Percentiles rank a stretch among this genome's conserved stretches.
These are phyloP conservation scores for Coemansia sp. DNA, from an alignment of 192 early-diverging fungal genomes.

Conservation along the genomic window DNA sequence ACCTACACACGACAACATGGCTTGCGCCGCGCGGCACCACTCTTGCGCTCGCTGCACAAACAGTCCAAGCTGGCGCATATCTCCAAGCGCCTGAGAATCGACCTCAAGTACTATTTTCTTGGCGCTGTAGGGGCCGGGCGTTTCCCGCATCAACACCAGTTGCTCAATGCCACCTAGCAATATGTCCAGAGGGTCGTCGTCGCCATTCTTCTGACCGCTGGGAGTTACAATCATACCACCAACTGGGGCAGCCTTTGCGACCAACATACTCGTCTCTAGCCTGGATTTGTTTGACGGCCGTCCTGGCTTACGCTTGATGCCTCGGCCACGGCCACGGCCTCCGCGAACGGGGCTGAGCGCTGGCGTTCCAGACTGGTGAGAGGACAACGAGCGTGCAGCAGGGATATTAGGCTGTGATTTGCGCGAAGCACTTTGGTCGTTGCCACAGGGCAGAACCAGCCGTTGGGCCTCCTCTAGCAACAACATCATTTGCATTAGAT, in stretches of 20 bases:
- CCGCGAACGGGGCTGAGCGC: neutral
- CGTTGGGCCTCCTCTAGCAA: constrained; percentile 54
- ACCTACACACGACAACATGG: constrained; percentile 39
- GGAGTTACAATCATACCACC: constrained; percentile 1
- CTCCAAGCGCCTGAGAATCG: constrained; percentile 40
- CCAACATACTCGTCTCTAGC: constrained; percentile 4
- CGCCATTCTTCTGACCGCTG: neutral
- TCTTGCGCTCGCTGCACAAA: constrained; percentile 50
- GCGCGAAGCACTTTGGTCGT: neutral
- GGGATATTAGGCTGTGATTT: neutral
- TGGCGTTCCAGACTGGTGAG: neutral
- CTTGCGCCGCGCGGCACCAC: constrained; percentile 50
- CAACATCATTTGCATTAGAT: constrained; percentile 50
- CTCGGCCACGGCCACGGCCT: constrained; percentile 22
- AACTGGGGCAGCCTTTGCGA: neutral
- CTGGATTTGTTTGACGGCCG: constrained; percentile 16
- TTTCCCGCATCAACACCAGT: constrained; percentile 18
- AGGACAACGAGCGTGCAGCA: neutral
- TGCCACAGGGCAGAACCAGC: constrained; percentile 24
- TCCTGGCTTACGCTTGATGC: constrained; percentile 8
- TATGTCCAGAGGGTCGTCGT: constrained; percentile 12
- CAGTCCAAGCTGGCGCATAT: constrained; percentile 50
- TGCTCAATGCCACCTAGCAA: constrained; percentile 37
- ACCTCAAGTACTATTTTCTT: constrained; percentile 9
- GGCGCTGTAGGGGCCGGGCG: constrained; percentile 1